Percentiles rank a stretch among this genome's conserved stretches.
phyloP scores from a whole-genome alignment of 495 filamentous ascomycete species.

The Neurospora intermedia region DNA sequence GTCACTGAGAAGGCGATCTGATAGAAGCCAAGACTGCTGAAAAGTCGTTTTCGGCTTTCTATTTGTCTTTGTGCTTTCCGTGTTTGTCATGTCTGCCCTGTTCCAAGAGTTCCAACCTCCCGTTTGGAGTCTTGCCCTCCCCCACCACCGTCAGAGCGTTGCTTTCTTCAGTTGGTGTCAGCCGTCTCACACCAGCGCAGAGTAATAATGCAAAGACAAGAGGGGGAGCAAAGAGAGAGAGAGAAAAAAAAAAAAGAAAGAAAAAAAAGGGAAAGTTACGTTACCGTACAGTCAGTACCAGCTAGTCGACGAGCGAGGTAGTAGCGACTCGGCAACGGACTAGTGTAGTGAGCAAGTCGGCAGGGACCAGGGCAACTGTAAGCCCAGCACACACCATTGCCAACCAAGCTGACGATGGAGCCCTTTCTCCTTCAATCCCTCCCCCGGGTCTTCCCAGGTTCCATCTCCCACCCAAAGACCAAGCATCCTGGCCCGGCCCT shows the following conservation, averaged over 20 bases:
- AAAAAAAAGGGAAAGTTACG: not conserved
- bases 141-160: not conserved
- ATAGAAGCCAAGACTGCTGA: not conserved
- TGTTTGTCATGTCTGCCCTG: not conserved
- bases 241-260: too few relatives aligned
- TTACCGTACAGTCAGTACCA: not conserved
- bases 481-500: not conserved
- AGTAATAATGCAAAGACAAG: not conserved
- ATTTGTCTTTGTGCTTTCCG: not conserved
- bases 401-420: not conserved
- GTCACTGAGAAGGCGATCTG: not conserved
- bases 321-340: not conserved
- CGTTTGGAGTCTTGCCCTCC: not conserved
- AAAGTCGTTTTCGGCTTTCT: not conserved
- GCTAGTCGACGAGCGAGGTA: not conserved
- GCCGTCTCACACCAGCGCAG: not conserved
- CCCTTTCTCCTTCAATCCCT: not conserved
- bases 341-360: not conserved
- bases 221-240: too few relatives aligned
- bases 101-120: not conserved
- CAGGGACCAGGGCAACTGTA: not conserved
- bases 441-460: not conserved
- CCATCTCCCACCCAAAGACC: not conserved
- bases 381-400: not conserved
- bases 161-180: not conserved